Conservation (phyloP, 306 rosid species). For the Dryas drummondii region DNA sequence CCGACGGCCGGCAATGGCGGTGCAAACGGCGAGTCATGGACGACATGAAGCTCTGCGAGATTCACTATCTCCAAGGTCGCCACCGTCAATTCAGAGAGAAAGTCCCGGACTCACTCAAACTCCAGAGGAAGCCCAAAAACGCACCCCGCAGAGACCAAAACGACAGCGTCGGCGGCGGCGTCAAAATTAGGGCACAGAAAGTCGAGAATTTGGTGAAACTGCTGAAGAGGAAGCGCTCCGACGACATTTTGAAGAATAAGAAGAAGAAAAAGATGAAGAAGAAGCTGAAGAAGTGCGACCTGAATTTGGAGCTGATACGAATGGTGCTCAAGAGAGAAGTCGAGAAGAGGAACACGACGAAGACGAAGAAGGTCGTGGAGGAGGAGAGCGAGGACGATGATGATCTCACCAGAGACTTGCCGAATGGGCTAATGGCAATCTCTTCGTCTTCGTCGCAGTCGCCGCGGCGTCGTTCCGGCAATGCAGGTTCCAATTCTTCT, state of each 20-base stretch:
- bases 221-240: slow-evolving; percentile 54
- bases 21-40: slow-evolving; percentile 80
- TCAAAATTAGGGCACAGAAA: slow-evolving; percentile 56
- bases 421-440: slow-evolving; percentile 88
- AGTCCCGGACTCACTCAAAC: slow-evolving; percentile 86
- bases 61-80: slow-evolving; percentile 82
- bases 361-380: slow-evolving; percentile 23
- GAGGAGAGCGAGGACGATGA: slow-evolving; percentile 49
- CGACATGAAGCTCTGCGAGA: slow-evolving; percentile 83
- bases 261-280: slow-evolving; percentile 36
- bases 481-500: slow-evolving; percentile 61
- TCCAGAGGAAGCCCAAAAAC: slow-evolving; percentile 52
- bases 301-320: slow-evolving; percentile 76
- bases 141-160: slow-evolving; percentile 32
- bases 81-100: slow-evolving; percentile 77
- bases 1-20: slow-evolving; percentile 96
- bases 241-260: slow-evolving; percentile 24
- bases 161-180: slow-evolving; percentile 34
- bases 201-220: slow-evolving; percentile 43
- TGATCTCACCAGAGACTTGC: slow-evolving; percentile 66
- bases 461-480: slow-evolving; percentile 39
- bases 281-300: slow-evolving; percentile 48
- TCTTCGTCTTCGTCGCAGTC: slow-evolving; percentile 55
- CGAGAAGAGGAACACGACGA: slow-evolving; percentile 55
- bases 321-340: slow-evolving; percentile 85